Base-by-base conservation (phyloP, 1,284 basidiomycete species). In the Chondrostereum purpureum region DNA sequence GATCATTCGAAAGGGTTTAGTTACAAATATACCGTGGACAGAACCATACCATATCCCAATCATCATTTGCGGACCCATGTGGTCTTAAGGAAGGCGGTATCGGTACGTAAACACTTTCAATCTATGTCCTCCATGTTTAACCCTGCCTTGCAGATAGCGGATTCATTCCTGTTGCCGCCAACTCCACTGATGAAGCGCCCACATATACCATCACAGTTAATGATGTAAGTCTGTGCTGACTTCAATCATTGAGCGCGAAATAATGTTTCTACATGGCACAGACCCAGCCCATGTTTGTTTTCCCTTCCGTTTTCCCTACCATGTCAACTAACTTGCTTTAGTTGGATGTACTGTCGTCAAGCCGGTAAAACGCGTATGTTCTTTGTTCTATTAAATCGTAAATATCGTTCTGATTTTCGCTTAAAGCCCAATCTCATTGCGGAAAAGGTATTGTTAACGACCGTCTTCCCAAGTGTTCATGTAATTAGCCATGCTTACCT, bases 371-470 rank as follows among this genome's bases (percentile, higher is more conserved):
- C 65, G 2, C 55, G n/a, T n/a, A n/a, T n/a, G n/a, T n/a, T n/a
- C n/a, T n/a, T n/a, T n/a, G n/a, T n/a, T n/a, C n/a, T n/a, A n/a
- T n/a, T n/a, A n/a, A n/a, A n/a, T n/a, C n/a, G n/a, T n/a, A n/a
- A n/a, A n/a, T n/a, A n/a, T n/a, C n/a, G n/a, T n/a, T n/a, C n/a
- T n/a, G n/a, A n/a, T n/a, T n/a, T n/a, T n/a, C n/a, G n/a, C n/a
- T n/a, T n/a, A n/a, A n/a, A n/a, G n/a, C 68, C 2, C 59, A 56
- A 4, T 68, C 69, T 51, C 80, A 83, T 59, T 83, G 81, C 52
- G 75, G 77, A 44, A 53, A 60, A 43, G 80, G 78, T 54, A 81
- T 82, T 83, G 31, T 80, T 80, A 53, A 72, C 78, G 19, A 68
- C n/a, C 27, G 8, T 8, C n/a, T 31, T n/a, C n/a, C 27, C 27